Evolutionary conservation across 192 early-diverging fungal species (phyloP).

Genomic region (Umbelopsis ramanniana): DNA sequence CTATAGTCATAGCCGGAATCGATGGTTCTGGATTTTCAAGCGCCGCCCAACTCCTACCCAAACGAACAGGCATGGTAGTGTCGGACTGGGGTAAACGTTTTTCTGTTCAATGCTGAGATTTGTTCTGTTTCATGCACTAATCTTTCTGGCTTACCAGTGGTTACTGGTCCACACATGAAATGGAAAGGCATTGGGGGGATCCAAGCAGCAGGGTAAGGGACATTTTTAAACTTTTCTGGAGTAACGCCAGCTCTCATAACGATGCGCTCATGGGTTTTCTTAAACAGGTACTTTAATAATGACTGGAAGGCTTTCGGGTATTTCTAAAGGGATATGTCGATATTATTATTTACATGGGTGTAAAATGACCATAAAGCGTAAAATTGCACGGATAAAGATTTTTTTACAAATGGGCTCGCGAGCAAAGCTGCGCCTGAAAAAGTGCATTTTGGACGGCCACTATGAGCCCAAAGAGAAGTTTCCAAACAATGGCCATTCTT

Average conservation of each 20-base stretch:
- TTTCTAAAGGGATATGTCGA: background rate
- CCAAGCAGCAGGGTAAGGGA: constrained; percentile 52
- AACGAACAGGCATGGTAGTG: constrained; percentile 52
- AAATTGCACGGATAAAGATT: background rate
- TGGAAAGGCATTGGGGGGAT: constrained; percentile 57
- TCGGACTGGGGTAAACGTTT: constrained; percentile 54
- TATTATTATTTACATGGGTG: background rate
- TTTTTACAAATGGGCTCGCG: background rate
- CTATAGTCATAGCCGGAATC: constrained; percentile 48
- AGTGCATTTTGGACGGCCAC: background rate
- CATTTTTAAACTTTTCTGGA: background rate
- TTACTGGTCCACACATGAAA: constrained; percentile 48
- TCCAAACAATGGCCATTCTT: background rate
- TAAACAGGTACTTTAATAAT: constrained; percentile 41
- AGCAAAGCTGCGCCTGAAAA: too few species aligned
- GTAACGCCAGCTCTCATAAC: too few species aligned
- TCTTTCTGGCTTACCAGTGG: constrained; percentile 26
- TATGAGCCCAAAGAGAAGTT: background rate
- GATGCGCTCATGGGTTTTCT: too few species aligned
- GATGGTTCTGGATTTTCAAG: constrained; percentile 45
- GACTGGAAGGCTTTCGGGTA: constrained; percentile 37
- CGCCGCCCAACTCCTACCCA: constrained; percentile 50
- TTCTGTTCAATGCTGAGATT: background rate
- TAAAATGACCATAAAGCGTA: background rate
- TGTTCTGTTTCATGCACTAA: background rate